Evolutionary conservation across 768 basidiomycete genomes (phyloP), one percentile per base, ranked within the genome.

Genomic region (Boletus vinaceobasis): DNA sequence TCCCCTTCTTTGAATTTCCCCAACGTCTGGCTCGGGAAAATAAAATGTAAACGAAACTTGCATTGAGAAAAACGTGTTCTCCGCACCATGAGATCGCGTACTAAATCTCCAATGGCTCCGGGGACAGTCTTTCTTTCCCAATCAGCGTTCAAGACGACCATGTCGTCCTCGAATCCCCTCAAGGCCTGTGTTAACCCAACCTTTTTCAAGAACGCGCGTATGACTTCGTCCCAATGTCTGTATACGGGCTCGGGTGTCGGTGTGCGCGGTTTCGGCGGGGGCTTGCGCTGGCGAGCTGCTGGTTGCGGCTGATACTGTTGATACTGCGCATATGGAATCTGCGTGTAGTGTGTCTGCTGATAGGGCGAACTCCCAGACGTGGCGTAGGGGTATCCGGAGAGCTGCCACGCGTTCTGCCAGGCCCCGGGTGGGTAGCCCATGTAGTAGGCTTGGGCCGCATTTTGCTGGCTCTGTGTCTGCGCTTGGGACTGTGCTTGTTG

Each of bases 101-200:
- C 69, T 27, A 90, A 67, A 27, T 79, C 76, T 4, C 71, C 69
- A 32, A 90, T 67, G 4, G 87, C 87, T 0, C 64, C 71, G 10
- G 83, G 81, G 7, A 88, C 73, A n/a, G 71, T 75, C 53, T 75
- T 73, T 36, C 74, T 74, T 68, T 90, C 88, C 79, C 83, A 87
- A 1, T 81, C 79, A 0, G 76, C 65, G 56, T 83, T 90, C 72
- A 90, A 68, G n/a, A 88, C 77, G 5, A 90, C 64, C 73, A 90
- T 79, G 62, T 91, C 88, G n/a, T 76, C 69, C 59, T 87, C 83
- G 44, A 91, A 82, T 0, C 85, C 88, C 36, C 73, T 75, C 42
- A 83, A 61, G 0, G 86, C 76, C 62, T 89, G 84, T 1, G 70
- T 75, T 21, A 90, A 66, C 4, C 84, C 82, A 17, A 83, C 74